These are phyloP conservation scores for Lichtheimia corymbifera DNA, from an alignment of 371 early-diverging fungal species.

Conservation along the genomic window DNA sequence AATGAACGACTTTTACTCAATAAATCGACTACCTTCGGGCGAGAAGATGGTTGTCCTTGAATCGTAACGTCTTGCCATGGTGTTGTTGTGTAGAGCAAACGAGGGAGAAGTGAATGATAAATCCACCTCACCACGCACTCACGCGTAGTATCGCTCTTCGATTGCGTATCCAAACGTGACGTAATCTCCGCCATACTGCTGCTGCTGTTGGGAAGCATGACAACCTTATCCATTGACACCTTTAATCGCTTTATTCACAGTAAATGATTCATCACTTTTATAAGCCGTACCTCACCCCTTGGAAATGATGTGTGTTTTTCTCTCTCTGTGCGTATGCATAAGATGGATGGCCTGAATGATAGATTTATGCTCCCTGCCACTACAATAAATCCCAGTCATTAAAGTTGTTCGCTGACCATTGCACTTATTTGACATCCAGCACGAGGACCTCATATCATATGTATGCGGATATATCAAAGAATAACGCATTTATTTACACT, in stretches of 20 bases:
- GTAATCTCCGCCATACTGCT: neutral
- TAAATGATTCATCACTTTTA: no score
- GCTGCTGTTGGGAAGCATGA: neutral
- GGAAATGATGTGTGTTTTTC: no score
- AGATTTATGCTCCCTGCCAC: no score
- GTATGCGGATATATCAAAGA: neutral
- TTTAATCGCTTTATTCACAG: no score
- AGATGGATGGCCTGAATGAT: no score
- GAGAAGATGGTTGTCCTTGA: constrained; percentile 97
- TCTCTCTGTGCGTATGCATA: no score
- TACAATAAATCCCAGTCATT: no score
- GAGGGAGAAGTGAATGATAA: neutral
- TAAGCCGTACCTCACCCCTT: no score
- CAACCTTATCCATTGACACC: no score
- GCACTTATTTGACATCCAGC: neutral
- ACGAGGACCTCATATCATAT: neutral
- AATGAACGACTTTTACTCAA: neutral
- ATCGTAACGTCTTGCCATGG: constrained; percentile 95
- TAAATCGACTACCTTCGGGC: constrained; percentile 81
- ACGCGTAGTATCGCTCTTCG: neutral
- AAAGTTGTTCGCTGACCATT: no score
- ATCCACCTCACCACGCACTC: neutral
- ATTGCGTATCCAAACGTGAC: constrained; percentile 2
- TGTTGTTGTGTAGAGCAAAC: constrained; percentile 14
- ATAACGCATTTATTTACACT: neutral